phyloP scores from a whole-genome alignment of 1,139 yeast species.

The Magnusiomyces starmeri region DNA sequence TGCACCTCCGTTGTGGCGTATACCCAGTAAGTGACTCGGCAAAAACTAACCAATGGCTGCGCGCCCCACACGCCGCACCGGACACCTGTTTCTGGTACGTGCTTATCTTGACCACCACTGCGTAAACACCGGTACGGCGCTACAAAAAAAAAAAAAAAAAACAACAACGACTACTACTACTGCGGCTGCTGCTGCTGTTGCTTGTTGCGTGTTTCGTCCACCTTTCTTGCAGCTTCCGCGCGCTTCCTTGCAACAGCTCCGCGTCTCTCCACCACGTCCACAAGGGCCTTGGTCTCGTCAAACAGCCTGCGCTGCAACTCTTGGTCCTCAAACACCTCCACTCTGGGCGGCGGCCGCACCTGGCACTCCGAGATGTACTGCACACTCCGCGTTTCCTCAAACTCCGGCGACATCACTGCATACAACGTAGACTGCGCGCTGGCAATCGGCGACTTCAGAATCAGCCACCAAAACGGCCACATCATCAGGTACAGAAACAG shows the following conservation, averaged over 20 bases:
- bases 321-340: slow-evolving; percentile 57
- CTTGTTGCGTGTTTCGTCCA: slow-evolving; percentile 4
- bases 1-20: no score
- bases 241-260: slow-evolving; percentile 46
- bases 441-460: slow-evolving; percentile 62
- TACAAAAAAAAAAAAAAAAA: no score
- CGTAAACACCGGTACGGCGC: no score
- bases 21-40: no score
- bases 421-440: slow-evolving; percentile 77
- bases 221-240: slow-evolving; percentile 21
- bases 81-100: no score
- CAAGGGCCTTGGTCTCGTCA: slow-evolving; percentile 51
- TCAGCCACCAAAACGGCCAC: slow-evolving; percentile 77
- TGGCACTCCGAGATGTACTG: slow-evolving; percentile 66
- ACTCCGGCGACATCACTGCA: slow-evolving; percentile 66
- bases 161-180: no score
- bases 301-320: slow-evolving; percentile 57
- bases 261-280: slow-evolving; percentile 56
- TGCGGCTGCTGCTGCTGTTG: slow-evolving; percentile 2
- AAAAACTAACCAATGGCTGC: no score
- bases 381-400: slow-evolving; percentile 56
- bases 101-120: no score
- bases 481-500: slow-evolving; percentile 55
- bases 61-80: no score
- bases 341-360: slow-evolving; percentile 45